These are phyloP conservation scores for Verticillium dahliae DNA, from an alignment of 2,329 filamentous ascomycete species.

Conservation along the genomic window DNA sequence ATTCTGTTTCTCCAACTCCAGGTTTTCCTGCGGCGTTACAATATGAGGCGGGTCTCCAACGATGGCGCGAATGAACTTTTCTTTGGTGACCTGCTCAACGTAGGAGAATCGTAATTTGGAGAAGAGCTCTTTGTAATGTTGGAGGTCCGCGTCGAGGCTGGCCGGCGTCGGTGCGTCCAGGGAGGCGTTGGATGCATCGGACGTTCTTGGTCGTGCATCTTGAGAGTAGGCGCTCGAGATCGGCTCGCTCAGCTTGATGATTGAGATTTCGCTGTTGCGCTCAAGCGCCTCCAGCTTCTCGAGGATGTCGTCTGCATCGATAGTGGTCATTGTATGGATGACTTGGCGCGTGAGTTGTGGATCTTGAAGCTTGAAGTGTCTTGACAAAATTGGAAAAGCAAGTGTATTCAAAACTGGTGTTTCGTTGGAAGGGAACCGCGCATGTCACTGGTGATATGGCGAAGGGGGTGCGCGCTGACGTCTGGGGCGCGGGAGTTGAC, in stretches of 20 bases:
- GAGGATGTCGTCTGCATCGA: conserved; percentile 34
- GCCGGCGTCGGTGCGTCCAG: conserved; percentile 65
- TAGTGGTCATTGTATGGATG: conserved; percentile 19
- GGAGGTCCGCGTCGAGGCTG: conserved; percentile 74
- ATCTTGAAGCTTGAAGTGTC: not conserved
- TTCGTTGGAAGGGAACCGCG: not conserved
- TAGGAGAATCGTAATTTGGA: conserved; percentile 95
- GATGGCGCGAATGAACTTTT: conserved; percentile 91
- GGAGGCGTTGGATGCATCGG: conserved; percentile 62
- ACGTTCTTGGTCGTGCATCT: conserved; percentile 49
- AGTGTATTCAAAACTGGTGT: too few relatives aligned
- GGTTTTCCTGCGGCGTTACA: conserved; percentile 75
- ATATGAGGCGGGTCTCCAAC: conserved; percentile 85
- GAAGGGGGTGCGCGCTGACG: not conserved
- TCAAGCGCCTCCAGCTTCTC: conserved; percentile 47
- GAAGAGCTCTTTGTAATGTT: conserved; percentile 92
- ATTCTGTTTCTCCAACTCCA: conserved; percentile 63
- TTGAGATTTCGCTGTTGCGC: conserved; percentile 57
- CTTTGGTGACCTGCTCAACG: conserved; percentile 96
- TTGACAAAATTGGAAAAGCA: not conserved
- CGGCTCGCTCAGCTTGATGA: conserved; percentile 71
- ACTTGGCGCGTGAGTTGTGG: not conserved
- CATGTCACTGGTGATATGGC: not conserved
- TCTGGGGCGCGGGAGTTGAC: not conserved
- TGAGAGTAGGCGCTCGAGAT: conserved; percentile 49